A percentile compares a stretch with the other conserved stretches of the same genome.
Evolutionary conservation across 2,329 filamentous ascomycete species (phyloP).

Genomic region (Colletotrichum graminicola): DNA sequence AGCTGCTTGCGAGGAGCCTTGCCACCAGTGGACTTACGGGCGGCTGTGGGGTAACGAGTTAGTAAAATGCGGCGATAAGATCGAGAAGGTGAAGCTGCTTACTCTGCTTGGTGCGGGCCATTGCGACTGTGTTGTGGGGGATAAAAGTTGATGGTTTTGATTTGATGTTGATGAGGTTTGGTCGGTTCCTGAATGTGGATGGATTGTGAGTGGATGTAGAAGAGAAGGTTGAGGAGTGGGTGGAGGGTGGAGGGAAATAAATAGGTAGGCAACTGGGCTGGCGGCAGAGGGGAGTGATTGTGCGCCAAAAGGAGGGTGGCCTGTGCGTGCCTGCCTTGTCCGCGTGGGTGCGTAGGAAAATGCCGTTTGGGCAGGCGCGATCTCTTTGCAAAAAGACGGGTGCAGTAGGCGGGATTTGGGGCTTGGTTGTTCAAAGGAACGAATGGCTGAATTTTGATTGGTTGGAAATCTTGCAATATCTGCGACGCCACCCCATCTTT

Average conservation of each 20-base stretch:
- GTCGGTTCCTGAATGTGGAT: conserved; percentile 50
- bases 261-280: conserved; percentile 48
- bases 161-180: conserved; percentile 47
- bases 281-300: conserved; percentile 47
- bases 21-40: conserved; percentile 83
- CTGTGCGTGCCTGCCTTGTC: conserved; percentile 34
- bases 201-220: conserved; percentile 57
- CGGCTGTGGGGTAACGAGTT: conserved; percentile 46
- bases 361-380: conserved; percentile 37
- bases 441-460: conserved; percentile 43
- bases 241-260: conserved; percentile 49
- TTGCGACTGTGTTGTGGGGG: conserved; percentile 54
- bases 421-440: conserved; percentile 30
- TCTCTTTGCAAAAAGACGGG: conserved; percentile 17
- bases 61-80: background rate
- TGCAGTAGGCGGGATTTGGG: conserved; percentile 18
- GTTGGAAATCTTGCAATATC: conserved; percentile 35
- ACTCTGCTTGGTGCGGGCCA: conserved; percentile 75
- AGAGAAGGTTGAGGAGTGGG: conserved; percentile 44
- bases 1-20: conserved; percentile 94
- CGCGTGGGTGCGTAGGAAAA: conserved; percentile 10
- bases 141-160: conserved; percentile 50
- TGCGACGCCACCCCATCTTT: conserved; percentile 40
- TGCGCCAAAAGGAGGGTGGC: conserved; percentile 37
- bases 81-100: background rate